A percentile compares a stretch with the other conserved stretches of the same genome.
phyloP scores from a whole-genome alignment of 2,329 filamentous ascomycete species.

The Botrytis pseudocinerea region DNA sequence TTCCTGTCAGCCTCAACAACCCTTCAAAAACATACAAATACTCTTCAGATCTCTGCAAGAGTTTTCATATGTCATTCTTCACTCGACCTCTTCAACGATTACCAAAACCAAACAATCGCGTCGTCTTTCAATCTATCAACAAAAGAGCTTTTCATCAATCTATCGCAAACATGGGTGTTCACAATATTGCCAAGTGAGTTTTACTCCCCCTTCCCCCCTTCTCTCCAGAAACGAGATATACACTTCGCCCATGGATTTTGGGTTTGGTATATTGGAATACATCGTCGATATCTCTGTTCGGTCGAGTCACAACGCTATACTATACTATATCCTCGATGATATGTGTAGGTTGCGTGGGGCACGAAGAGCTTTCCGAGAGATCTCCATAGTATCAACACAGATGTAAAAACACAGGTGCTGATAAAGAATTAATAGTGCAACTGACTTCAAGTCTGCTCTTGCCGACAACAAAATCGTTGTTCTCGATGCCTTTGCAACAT shows the following conservation, averaged over 20 bases:
- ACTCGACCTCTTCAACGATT: slow-evolving; percentile 25
- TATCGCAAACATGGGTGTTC: slow-evolving; percentile 48
- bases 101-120: slow-evolving; percentile 22
- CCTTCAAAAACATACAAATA: slow-evolving; percentile 4
- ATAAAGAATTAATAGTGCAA: slow-evolving; percentile 48
- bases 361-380: slow-evolving; percentile 1
- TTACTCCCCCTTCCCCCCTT: not conserved
- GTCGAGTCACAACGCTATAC: not conserved
- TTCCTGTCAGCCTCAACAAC: not conserved
- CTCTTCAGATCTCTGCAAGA: not conserved
- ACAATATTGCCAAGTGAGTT: slow-evolving; percentile 46
- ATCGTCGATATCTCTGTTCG: not conserved
- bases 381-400: not conserved
- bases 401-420: slow-evolving; percentile 26
- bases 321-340: not conserved
- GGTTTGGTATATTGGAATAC: not conserved
- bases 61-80: slow-evolving; percentile 31
- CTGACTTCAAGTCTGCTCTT: slow-evolving; percentile 58
- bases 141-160: slow-evolving; percentile 43
- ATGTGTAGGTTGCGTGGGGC: not conserved
- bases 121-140: slow-evolving; percentile 8
- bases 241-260: not conserved
- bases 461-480: slow-evolving; percentile 63
- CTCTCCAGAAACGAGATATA: not conserved
- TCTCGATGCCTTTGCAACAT: slow-evolving; percentile 83